Percentiles rank a stretch among this genome's conserved stretches.
Evolutionary conservation across 768 basidiomycete genomes (phyloP).

Genomic region (Boletus speciosus): DNA sequence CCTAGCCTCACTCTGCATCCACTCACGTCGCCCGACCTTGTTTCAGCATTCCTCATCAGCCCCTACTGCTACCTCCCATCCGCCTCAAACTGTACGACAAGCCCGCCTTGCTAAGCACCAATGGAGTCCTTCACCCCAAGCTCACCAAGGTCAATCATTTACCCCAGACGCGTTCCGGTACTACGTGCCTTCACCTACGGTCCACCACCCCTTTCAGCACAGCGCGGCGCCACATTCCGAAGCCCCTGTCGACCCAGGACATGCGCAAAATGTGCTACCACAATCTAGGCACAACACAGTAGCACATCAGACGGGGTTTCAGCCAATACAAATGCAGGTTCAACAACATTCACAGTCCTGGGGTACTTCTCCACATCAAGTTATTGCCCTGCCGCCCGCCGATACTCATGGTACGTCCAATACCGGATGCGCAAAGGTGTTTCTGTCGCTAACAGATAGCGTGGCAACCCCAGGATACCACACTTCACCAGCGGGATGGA

Average conservation of each 20-base stretch:
- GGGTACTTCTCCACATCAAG: slow-evolving; percentile 10
- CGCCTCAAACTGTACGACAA: slow-evolving; percentile 12
- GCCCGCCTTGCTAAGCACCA: background rate
- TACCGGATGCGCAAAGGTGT: background rate
- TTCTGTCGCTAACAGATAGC: background rate
- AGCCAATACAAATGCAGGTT: background rate
- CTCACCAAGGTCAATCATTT: slow-evolving; percentile 3
- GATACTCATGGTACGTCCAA: slow-evolving; percentile 10
- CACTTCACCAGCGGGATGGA: slow-evolving; percentile 1
- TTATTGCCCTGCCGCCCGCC: background rate
- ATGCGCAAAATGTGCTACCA: slow-evolving; percentile 9
- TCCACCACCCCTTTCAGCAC: background rate
- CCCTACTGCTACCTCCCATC: background rate
- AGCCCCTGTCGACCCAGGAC: background rate
- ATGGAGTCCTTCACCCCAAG: background rate
- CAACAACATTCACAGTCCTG: slow-evolving; percentile 10
- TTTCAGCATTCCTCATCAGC: slow-evolving; percentile 10
- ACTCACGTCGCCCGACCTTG: slow-evolving; percentile 6
- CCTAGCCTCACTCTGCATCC: background rate
- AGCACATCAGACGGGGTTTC: slow-evolving; percentile 2
- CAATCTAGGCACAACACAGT: slow-evolving; percentile 3
- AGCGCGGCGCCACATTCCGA: background rate
- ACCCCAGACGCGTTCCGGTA: background rate
- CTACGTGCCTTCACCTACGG: slow-evolving; percentile 1
- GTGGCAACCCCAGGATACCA: slow-evolving; percentile 1